Percentiles rank a stretch among this genome's conserved stretches.
Conservation (phyloP, 1,284 basidiomycete species). For the Hypsizygus ulmarius region DNA sequence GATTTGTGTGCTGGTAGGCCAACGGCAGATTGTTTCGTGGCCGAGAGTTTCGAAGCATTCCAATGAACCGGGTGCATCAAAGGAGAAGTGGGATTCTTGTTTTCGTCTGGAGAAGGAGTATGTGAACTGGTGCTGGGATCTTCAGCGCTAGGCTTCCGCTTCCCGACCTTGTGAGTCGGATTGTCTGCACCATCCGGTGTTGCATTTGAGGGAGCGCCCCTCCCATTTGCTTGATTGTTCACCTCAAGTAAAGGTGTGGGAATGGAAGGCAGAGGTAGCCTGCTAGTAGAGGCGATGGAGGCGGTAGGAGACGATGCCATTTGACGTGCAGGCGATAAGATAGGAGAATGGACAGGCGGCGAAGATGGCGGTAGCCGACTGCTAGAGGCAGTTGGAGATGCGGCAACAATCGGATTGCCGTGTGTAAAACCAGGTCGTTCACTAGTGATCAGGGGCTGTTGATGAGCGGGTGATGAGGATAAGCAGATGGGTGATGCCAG, state of each 20-base stretch:
- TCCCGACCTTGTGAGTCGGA: not conserved
- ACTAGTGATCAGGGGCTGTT: not conserved
- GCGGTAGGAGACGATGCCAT: not conserved
- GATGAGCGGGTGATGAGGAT: constrained; percentile 12
- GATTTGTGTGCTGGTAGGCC: too few relatives aligned
- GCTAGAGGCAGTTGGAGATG: not conserved
- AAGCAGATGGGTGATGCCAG: constrained; percentile 15
- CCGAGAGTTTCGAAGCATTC: too few relatives aligned
- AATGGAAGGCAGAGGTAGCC: constrained; percentile 1
- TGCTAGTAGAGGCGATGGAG: constrained; percentile 1
- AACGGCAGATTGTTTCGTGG: too few relatives aligned
- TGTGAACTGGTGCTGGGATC: too few relatives aligned
- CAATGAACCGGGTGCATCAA: too few relatives aligned
- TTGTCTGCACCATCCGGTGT: not conserved
- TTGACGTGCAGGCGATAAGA: not conserved
- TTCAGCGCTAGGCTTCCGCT: not conserved
- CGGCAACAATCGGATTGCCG: not conserved
- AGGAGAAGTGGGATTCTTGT: too few relatives aligned
- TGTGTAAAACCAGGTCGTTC: not conserved
- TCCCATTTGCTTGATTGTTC: constrained; percentile 4
- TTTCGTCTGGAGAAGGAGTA: too few relatives aligned
- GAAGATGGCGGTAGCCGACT: not conserved
- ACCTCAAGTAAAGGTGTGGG: constrained; percentile 8
- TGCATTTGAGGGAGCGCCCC: not conserved
- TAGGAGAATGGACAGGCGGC: not conserved